A percentile compares a stretch with the other conserved stretches of the same genome.
Evolutionary conservation across 2,329 filamentous ascomycete genomes (phyloP).

Genomic region (Botrytis byssoidea): DNA sequence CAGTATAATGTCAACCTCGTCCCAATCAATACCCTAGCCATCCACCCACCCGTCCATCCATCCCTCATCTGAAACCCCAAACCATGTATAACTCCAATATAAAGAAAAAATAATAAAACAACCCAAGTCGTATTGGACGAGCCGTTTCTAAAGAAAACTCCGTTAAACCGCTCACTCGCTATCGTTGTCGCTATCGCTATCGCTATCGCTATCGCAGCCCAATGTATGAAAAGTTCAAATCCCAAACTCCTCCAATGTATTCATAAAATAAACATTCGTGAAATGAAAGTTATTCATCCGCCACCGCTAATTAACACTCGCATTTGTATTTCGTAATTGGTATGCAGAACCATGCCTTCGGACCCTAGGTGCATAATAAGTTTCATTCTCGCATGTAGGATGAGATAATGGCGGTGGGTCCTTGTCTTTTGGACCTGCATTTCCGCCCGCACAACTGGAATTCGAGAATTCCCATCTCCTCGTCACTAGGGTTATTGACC

Average conservation of each 20-base stretch:
- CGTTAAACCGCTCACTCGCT: neutral
- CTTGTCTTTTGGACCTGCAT: conserved; percentile 16
- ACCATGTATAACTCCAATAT: neutral
- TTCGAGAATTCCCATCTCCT: conserved; percentile 3
- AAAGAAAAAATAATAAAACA: conserved; percentile 2
- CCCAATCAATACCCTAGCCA: neutral
- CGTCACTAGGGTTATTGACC: conserved; percentile 2
- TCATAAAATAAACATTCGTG: conserved; percentile 5
- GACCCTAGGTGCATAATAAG: conserved; percentile 19
- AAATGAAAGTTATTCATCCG: neutral
- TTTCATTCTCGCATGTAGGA: conserved; percentile 8
- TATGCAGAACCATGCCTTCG: conserved; percentile 13
- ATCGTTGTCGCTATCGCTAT: neutral
- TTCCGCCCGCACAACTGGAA: neutral
- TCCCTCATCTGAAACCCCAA: neutral
- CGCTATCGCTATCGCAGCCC: neutral
- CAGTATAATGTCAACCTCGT: neutral
- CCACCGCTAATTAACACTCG: conserved; percentile 5
- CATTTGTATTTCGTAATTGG: conserved; percentile 11
- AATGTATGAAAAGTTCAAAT: neutral
- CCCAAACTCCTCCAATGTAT: conserved; percentile 7
- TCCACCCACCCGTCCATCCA: neutral
- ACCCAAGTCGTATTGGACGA: conserved; percentile 10
- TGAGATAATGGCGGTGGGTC: conserved; percentile 11
- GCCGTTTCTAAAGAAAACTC: conserved; percentile 8